phyloP scores from a whole-genome alignment of 2,329 filamentous ascomycete species.

The Sclerotinia minor region DNA sequence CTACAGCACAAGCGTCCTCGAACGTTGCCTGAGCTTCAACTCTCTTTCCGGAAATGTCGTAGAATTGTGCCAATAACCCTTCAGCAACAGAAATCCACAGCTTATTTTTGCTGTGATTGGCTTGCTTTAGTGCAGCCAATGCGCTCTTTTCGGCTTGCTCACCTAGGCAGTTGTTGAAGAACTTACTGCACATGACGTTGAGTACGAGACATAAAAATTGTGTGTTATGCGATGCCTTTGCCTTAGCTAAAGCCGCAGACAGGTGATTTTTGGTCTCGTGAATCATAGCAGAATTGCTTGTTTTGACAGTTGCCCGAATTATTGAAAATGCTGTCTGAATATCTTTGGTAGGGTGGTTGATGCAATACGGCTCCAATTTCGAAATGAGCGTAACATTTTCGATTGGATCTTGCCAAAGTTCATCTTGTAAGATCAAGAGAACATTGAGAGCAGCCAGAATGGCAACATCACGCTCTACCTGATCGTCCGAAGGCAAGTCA shows the following conservation, averaged over 20 bases:
- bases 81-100: conserved; percentile 81
- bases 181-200: conserved; percentile 78
- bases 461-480: conserved; percentile 62
- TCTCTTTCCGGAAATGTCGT: conserved; percentile 68
- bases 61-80: conserved; percentile 73
- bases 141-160: conserved; percentile 78
- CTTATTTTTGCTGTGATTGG: conserved; percentile 67
- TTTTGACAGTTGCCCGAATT: conserved; percentile 66
- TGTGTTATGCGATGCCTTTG: conserved; percentile 69
- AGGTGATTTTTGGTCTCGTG: conserved; percentile 78
- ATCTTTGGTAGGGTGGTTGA: conserved; percentile 68
- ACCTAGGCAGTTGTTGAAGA: conserved; percentile 62
- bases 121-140: conserved; percentile 66
- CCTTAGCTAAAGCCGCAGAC: conserved; percentile 67
- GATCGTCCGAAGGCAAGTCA: conserved; percentile 45
- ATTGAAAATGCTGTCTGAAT: conserved; percentile 78
- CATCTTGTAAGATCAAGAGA: conserved; percentile 70
- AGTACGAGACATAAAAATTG: conserved; percentile 82
- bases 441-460: conserved; percentile 68
- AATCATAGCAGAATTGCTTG: conserved; percentile 63
- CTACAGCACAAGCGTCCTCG: conserved; percentile 45
- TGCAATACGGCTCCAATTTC: conserved; percentile 66
- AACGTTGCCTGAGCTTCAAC: conserved; percentile 50
- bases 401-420: conserved; percentile 55
- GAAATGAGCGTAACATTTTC: conserved; percentile 63